Percentiles rank a stretch among this genome's conserved stretches.
phyloP scores from a whole-genome alignment of 2,329 filamentous ascomycete genomes.

The Botrytis galanthina region DNA sequence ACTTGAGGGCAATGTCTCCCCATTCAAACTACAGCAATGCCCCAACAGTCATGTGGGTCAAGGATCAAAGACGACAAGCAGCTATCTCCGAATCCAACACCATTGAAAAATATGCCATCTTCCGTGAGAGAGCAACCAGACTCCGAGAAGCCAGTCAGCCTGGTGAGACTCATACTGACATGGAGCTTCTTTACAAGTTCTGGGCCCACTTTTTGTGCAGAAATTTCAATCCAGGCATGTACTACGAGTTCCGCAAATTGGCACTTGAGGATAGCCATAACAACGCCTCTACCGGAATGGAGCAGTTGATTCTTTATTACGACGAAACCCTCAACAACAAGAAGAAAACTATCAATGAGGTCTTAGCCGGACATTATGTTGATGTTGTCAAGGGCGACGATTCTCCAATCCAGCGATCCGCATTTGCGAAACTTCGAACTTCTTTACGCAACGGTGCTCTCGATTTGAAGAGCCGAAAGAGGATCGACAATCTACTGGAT shows the following conservation, averaged over 20 bases:
- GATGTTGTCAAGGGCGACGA: constrained; percentile 51
- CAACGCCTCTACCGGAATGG: constrained; percentile 55
- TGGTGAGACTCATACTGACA: constrained; percentile 50
- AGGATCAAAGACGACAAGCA: constrained; percentile 37
- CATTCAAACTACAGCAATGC: constrained; percentile 28
- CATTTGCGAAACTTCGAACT: constrained; percentile 51
- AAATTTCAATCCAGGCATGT: constrained; percentile 74
- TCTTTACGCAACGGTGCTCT: constrained; percentile 54
- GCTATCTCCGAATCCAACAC: constrained; percentile 39
- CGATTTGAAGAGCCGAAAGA: constrained; percentile 56
- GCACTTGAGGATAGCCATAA: constrained; percentile 63
- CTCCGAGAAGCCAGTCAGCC: constrained; percentile 39
- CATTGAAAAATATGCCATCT: constrained; percentile 40
- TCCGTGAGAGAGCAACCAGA: constrained; percentile 44
- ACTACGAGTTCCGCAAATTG: constrained; percentile 67
- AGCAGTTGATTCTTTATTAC: constrained; percentile 65
- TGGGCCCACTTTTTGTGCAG: constrained; percentile 71
- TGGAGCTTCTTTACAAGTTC: constrained; percentile 69
- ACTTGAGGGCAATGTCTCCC: constrained; percentile 30
- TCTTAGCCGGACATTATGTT: constrained; percentile 55
- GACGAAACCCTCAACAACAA: constrained; percentile 53
- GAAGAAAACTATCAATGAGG: constrained; percentile 48
- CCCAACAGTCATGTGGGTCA: constrained; percentile 42
- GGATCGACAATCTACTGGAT: constrained; percentile 52
- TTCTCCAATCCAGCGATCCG: constrained; percentile 42